phyloP scores from a whole-genome alignment of 495 filamentous ascomycete species.

The Xylaria castorea region DNA sequence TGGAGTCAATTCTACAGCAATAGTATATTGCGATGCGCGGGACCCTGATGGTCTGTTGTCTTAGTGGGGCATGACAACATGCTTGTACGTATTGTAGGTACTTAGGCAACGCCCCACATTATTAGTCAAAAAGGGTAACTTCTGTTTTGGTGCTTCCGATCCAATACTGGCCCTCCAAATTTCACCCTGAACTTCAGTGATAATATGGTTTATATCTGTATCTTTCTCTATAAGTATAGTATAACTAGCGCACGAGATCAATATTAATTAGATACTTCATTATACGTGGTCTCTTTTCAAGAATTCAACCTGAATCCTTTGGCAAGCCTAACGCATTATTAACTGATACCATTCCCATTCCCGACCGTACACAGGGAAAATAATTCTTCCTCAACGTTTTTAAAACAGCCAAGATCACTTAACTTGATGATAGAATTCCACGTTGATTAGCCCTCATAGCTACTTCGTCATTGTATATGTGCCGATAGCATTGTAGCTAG shows the following conservation, averaged over 20 bases:
- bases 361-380: no score
- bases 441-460: not conserved
- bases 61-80: not conserved
- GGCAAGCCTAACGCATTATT: no score
- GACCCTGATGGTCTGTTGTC: not conserved
- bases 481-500: not conserved
- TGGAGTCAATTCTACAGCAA: not conserved
- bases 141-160: conserved; percentile 2
- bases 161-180: not conserved
- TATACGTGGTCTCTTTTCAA: no score
- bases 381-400: not conserved
- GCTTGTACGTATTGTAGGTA: no score
- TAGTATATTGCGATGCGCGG: not conserved
- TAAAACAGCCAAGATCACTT: not conserved
- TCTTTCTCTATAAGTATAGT: not conserved
- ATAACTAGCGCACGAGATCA: no score
- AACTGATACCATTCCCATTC: no score
- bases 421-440: not conserved
- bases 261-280: no score
- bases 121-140: not conserved
- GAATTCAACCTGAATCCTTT: no score
- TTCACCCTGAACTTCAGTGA: no score
- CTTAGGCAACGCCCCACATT: conserved; percentile 6
- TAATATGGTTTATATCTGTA: no score
- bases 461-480: not conserved